Evolutionary conservation across 805 yeast genomes (phyloP), one percentile per base, ranked within the genome.

Genomic region (Kodamaea sagamina): DNA sequence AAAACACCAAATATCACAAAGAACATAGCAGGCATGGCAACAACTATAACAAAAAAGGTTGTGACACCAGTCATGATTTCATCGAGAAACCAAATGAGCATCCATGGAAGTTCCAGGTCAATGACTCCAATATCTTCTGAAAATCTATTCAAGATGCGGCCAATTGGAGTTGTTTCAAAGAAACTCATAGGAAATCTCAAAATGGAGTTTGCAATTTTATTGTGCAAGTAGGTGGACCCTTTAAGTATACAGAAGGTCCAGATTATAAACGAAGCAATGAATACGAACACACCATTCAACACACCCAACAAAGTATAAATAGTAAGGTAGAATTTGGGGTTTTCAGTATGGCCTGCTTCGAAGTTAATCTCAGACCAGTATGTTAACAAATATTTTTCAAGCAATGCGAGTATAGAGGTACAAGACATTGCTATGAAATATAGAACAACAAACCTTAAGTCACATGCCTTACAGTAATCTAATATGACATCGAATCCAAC

Each of bases 81-180:
- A 8, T 65, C 64, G 50, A 78, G 70, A 36, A 81, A 74, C 21
- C 72, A 66, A 13, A 70, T 60, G 50, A 82, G 73, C 0, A 74
- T 67, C 49, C 72, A 68, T n/a, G 86, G 86, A 19, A 83, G 63
- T 1, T 67, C 66, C 40, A 71, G 69, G 59, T 83, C 89, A 46
- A 82, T 67, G 21, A 71, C 71, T 46, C 71, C 72, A 48, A 83
- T 72, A 61, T 83, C 89, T 52, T 78, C 76, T 18, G 85, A 75
- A 50, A 82, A 82, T 48, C 88, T 62, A 55, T 83, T 82, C 54
- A 81, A 67, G n/a, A 82, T 74, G 53, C 88, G 67, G 4, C 89
- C 89, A 36, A 77, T 59, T 6, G 89, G 89, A 0, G 87, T 82
- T 0, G 85, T 74, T 50, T 83, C 88, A 59, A 82, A 83, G 53